Percentiles rank a stretch among this genome's conserved stretches.
Evolutionary conservation across 2,329 filamentous ascomycete species (phyloP).

Genomic region (Zelopaecilomyces penicillatus): DNA sequence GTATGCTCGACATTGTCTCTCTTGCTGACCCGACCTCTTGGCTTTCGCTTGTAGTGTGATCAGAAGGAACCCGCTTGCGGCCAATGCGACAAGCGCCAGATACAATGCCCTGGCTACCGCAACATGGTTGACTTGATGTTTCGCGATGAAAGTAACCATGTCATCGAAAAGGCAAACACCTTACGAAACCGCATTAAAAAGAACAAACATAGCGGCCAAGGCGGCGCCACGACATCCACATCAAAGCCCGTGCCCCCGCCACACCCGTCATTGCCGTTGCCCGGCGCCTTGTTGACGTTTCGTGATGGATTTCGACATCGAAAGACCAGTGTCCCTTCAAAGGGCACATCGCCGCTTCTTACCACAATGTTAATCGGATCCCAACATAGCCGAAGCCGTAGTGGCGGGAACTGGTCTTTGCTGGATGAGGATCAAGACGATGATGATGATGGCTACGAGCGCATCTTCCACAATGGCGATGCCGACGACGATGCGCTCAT

Average conservation of each 20-base stretch:
- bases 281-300: neutral
- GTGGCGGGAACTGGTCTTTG: neutral
- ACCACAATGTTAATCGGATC: conserved; percentile 2
- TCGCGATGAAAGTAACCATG: conserved; percentile 47
- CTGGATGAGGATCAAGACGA: neutral
- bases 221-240: neutral
- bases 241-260: conserved; percentile 4
- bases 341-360: neutral
- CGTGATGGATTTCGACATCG: too few relatives aligned
- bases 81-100: conserved; percentile 45
- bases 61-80: conserved; percentile 43
- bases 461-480: conserved; percentile 1
- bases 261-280: neutral
- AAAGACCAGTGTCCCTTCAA: neutral
- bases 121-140: conserved; percentile 50
- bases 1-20: neutral
- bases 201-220: conserved; percentile 9
- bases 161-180: conserved; percentile 42
- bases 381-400: neutral
- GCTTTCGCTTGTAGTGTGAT: conserved; percentile 36
- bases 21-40: neutral
- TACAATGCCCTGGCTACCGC: conserved; percentile 46
- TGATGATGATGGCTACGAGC: neutral
- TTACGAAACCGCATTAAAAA: conserved; percentile 18
- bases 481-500: conserved; percentile 3